Percentiles rank a stretch among this genome's conserved stretches.
phyloP scores from a whole-genome alignment of 139 green algal species.

The Axilococcus clingmanii region DNA sequence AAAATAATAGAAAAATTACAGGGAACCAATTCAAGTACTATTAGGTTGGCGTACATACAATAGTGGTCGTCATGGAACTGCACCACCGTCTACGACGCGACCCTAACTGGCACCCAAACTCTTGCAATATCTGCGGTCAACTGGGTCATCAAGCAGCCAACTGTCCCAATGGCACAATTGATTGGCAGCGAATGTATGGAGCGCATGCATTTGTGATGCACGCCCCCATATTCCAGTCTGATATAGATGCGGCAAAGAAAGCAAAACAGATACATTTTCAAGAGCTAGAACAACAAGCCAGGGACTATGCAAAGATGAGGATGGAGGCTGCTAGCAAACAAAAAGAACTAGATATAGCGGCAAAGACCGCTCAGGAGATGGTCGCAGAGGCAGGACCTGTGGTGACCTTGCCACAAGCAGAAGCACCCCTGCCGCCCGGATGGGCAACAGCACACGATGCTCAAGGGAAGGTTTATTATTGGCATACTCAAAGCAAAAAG shows the following conservation, averaged over 20 bases:
- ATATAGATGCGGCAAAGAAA: slow-evolving; percentile 42
- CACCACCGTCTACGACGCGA: slow-evolving; percentile 78
- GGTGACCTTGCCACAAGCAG: background rate
- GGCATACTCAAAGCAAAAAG: slow-evolving; percentile 60
- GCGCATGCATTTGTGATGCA: slow-evolving; percentile 65
- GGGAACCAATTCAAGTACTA: too few species aligned
- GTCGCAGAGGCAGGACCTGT: background rate
- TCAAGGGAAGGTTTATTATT: slow-evolving; percentile 1
- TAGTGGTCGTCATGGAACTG: slow-evolving; percentile 85
- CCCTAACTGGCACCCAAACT: slow-evolving; percentile 72
- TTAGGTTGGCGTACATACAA: too few species aligned
- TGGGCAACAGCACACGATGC: slow-evolving; percentile 58
- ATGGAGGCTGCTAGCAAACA: background rate
- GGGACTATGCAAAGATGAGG: slow-evolving; percentile 43
- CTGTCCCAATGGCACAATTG: slow-evolving; percentile 81
- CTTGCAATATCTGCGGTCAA: slow-evolving; percentile 85
- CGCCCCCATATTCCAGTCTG: slow-evolving; percentile 52
- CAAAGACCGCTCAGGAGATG: background rate
- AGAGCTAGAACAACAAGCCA: slow-evolving; percentile 45
- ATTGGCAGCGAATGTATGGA: slow-evolving; percentile 80
- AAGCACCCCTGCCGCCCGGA: slow-evolving; percentile 39
- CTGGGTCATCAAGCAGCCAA: slow-evolving; percentile 76
- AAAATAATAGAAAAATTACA: too few species aligned
- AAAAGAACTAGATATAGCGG: background rate
- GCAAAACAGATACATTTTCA: slow-evolving; percentile 42